Evolutionary conservation across 1,284 basidiomycete genomes (phyloP).

Genomic region (Malassezia arunalokei): DNA sequence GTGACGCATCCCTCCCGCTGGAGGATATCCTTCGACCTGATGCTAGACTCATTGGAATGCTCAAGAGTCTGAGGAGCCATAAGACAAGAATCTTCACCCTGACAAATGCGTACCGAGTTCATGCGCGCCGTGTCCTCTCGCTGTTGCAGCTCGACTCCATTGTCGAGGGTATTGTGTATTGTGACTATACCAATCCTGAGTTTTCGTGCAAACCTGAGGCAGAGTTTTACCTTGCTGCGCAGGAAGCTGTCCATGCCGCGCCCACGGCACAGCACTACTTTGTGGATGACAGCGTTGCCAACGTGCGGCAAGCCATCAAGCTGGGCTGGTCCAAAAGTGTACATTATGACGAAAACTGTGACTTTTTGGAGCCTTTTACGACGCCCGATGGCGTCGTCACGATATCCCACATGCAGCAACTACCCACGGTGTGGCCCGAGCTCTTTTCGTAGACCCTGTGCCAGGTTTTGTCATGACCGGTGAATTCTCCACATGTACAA

Average conservation of each 20-base stretch:
- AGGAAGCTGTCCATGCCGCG: conserved; percentile 19
- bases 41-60: conserved; percentile 56
- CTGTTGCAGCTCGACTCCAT: conserved; percentile 63
- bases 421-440: conserved; percentile 29
- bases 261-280: conserved; percentile 26
- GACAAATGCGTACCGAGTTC: conserved; percentile 48
- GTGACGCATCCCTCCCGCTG: conserved; percentile 69
- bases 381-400: conserved; percentile 21
- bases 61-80: conserved; percentile 64
- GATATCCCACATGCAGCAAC: conserved; percentile 24
- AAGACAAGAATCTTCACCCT: conserved; percentile 54
- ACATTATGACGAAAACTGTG: conserved; percentile 13
- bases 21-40: conserved; percentile 66
- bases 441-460: conserved; percentile 15
- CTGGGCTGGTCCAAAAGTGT: conserved; percentile 38
- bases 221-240: conserved; percentile 33
- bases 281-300: conserved; percentile 42
- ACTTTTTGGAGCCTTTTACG: conserved; percentile 27
- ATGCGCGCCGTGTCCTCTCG: conserved; percentile 64
- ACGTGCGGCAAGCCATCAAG: conserved; percentile 30
- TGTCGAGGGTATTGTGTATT: conserved; percentile 67
- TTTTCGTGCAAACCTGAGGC: conserved; percentile 71
- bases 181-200: conserved; percentile 59
- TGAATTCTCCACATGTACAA: no score
- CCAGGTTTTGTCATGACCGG: no score